Evolutionary conservation across 208 protist genomes (phyloP), one percentile per base, ranked within the genome.

Genomic region (Acanthamoeba royreba): DNA sequence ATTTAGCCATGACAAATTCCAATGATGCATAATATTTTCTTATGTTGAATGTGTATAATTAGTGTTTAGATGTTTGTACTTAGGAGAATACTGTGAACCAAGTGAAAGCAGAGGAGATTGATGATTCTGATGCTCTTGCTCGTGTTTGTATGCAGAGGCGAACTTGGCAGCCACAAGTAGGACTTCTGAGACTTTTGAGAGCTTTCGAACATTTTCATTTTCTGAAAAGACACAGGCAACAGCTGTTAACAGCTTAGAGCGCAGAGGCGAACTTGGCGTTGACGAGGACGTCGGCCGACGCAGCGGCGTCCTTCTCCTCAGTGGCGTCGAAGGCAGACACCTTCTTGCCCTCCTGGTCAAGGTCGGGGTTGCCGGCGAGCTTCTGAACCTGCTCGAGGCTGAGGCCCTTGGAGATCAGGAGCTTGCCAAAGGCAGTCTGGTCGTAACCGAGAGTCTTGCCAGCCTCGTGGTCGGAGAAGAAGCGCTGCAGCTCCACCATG

Each of bases 401-500:
- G 58, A 81, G 43, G 72, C 88, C 88, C 88, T 93, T 93, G 88
- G 66, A 85, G 88, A 93, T 28, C 35, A 93, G 61, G 38, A 93
- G 61, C 43, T 55, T 85, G 72, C 88, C 88, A 31, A 93, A 93
- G 72, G 58, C 52, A 25, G 88, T 93, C 38, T 93, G 46, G 25
- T 93, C 72, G 61, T 55, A 93, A 33, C 72, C 58, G 35, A 93
- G 49, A 47, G 88, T 58, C 49, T 45, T 33, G 83, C 83, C 83
- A 35, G 83, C 83, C 83, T 90, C 83, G 83, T 90, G 83, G 83
- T 90, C 83, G 28, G 66, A 52, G 49, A 93, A 93, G 72, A 93
- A 93, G 63, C 88, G 63, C 49, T 79, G 88, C 58, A 93, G 88
- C 88, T 93, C 88, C 8, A 93, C 88, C 88, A 93, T 93, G 69